Percentiles rank a stretch among this genome's conserved stretches.
Conservation (phyloP, 1,284 basidiomycete species). For the Malassezia obtusa region DNA sequence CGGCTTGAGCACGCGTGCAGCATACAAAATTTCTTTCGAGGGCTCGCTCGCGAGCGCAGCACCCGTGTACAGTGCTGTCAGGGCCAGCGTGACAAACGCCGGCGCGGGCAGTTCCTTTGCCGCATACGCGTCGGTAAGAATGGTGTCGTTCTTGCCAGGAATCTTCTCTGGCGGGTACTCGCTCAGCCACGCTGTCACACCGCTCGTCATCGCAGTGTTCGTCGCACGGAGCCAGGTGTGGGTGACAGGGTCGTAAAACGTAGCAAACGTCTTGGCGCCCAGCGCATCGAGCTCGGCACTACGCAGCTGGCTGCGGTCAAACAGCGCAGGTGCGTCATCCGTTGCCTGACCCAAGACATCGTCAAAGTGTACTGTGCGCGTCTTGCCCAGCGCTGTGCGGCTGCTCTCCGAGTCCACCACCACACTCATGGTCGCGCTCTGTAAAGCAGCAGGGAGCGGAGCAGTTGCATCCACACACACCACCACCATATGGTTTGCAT, state of each 20-base stretch:
- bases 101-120: constrained; percentile 17
- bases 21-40: neutral
- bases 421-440: neutral
- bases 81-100: constrained; percentile 25
- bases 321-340: constrained; percentile 16
- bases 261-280: constrained; percentile 5
- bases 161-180: constrained; percentile 24
- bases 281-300: constrained; percentile 6
- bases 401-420: neutral
- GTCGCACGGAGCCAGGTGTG: constrained; percentile 6
- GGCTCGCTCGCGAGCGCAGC: constrained; percentile 25
- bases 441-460: constrained; percentile 1
- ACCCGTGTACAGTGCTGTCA: constrained; percentile 39
- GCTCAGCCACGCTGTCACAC: constrained; percentile 30
- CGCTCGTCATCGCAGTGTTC: constrained; percentile 12
- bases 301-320: constrained; percentile 10
- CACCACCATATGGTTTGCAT: neutral
- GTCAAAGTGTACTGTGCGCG: neutral
- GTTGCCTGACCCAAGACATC: constrained; percentile 12
- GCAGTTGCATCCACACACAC: constrained; percentile 2
- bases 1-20: constrained; percentile 3
- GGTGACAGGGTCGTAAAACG: constrained; percentile 3
- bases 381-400: neutral
- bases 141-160: constrained; percentile 23
- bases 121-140: constrained; percentile 24